A percentile compares a stretch with the other conserved stretches of the same genome.
Evolutionary conservation across 192 early-diverging fungal genomes (phyloP).

Genomic region (Paraglomus brasilianum): DNA sequence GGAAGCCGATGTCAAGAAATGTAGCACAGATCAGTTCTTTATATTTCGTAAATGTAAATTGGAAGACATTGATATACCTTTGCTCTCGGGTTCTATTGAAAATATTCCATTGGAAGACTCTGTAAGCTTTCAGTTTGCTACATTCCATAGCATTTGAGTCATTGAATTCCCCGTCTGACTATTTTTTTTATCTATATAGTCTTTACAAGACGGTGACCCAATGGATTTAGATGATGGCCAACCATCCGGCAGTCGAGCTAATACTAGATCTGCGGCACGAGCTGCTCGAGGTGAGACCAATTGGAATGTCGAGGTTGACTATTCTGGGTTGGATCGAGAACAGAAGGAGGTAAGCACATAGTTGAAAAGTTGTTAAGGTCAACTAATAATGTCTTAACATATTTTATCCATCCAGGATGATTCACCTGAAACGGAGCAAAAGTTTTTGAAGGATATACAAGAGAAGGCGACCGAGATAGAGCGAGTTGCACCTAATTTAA

Average conservation of each 20-base stretch:
- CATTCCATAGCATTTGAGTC: constrained; percentile 29
- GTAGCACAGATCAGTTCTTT: constrained; percentile 69
- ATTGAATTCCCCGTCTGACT: not conserved
- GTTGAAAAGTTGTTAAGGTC: too few relatives aligned
- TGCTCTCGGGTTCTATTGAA: constrained; percentile 70
- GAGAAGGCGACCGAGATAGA: constrained; percentile 70
- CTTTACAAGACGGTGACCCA: constrained; percentile 29
- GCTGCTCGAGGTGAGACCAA: constrained; percentile 38
- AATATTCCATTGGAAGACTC: constrained; percentile 73
- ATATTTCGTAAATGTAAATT: constrained; percentile 89
- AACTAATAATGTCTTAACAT: not conserved
- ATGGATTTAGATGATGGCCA: constrained; percentile 53
- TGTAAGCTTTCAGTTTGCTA: constrained; percentile 38
- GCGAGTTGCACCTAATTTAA: constrained; percentile 86
- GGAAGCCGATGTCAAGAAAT: constrained; percentile 78
- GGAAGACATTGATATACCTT: constrained; percentile 89
- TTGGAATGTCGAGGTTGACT: constrained; percentile 62
- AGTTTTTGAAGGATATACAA: constrained; percentile 65
- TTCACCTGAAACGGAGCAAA: constrained; percentile 50
- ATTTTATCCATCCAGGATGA: constrained; percentile 27
- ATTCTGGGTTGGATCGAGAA: constrained; percentile 49
- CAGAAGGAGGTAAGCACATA: constrained; percentile 41
- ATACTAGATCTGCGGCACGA: constrained; percentile 22
- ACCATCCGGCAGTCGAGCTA: constrained; percentile 6
- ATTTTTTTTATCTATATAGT: constrained; percentile 27